phyloP scores from a whole-genome alignment of 1,284 basidiomycete genomes.

The Sanghuangporus baumii region DNA sequence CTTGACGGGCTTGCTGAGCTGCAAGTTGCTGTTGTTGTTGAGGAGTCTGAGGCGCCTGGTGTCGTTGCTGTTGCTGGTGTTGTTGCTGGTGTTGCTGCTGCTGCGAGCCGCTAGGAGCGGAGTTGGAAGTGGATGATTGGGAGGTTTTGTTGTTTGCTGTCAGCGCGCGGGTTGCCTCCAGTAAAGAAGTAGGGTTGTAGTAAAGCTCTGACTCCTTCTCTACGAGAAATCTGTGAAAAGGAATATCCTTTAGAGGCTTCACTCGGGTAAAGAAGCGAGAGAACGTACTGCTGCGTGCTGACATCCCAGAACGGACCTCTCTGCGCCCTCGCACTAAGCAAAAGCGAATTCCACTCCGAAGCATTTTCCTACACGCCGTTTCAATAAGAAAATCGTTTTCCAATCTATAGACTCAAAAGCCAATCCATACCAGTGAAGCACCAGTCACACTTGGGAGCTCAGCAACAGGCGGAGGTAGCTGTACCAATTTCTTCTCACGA shows the following conservation, averaged over 20 bases:
- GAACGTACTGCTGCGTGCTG: slow-evolving; percentile 68
- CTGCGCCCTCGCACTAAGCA: slow-evolving; percentile 70
- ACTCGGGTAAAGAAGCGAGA: background rate
- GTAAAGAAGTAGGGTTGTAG: slow-evolving; percentile 52
- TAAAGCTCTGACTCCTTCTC: slow-evolving; percentile 57
- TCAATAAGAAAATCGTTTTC: slow-evolving; percentile 36
- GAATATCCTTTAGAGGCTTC: background rate
- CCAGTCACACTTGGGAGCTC: slow-evolving; percentile 36
- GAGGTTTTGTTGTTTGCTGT: background rate
- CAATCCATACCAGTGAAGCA: slow-evolving; percentile 16
- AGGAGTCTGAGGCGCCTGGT: background rate
- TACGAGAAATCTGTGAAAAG: slow-evolving; percentile 44
- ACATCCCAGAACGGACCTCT: slow-evolving; percentile 83
- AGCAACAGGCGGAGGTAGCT: slow-evolving; percentile 56
- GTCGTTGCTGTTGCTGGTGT: background rate
- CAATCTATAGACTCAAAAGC: slow-evolving; percentile 21
- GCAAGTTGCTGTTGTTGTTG: slow-evolving; percentile 7
- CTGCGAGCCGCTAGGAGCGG: background rate
- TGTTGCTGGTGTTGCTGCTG: slow-evolving; percentile 3
- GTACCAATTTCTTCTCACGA: slow-evolving; percentile 42
- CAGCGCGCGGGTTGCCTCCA: slow-evolving; percentile 19
- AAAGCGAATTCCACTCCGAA: slow-evolving; percentile 77
- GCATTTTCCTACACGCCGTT: slow-evolving; percentile 54
- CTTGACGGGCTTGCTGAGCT: slow-evolving; percentile 2
- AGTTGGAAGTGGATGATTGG: background rate